Conservation (phyloP, 2,329 filamentous ascomycete species). For the Fusarium temperatum region DNA sequence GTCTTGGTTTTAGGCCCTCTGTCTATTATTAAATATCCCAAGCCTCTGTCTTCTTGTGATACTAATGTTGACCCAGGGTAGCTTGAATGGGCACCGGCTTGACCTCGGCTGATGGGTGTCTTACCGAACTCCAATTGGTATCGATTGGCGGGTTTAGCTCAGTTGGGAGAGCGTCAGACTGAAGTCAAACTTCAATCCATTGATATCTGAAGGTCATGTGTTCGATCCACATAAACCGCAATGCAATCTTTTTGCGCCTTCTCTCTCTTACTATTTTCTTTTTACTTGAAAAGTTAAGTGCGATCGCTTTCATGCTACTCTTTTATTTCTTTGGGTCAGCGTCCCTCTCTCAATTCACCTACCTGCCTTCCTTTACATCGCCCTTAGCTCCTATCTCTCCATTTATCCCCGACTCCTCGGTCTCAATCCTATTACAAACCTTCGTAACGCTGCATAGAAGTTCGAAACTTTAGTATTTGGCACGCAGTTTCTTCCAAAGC, state of each 20-base stretch:
- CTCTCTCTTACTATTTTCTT: background rate
- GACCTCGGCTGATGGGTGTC: accelerated
- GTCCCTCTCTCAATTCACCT: accelerated
- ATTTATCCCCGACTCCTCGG: background rate
- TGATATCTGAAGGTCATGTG: constrained; percentile 45
- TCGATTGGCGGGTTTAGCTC: constrained; percentile 41
- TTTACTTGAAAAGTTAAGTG: too few relatives aligned
- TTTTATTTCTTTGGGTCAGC: background rate
- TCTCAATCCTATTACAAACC: background rate
- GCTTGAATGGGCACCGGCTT: accelerated
- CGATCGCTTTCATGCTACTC: background rate
- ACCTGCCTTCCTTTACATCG: background rate
- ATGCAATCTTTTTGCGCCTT: background rate
- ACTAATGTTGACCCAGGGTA: background rate
- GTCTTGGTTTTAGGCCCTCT: too few relatives aligned
- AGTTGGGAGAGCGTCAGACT: constrained; percentile 43
- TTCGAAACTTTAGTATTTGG: background rate
- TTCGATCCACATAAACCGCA: constrained; percentile 46
- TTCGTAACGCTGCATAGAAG: accelerated
- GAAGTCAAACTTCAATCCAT: constrained; percentile 33
- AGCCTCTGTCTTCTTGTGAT: too few relatives aligned
- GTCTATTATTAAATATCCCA: too few relatives aligned
- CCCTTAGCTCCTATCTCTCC: background rate
- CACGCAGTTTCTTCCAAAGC: constrained; percentile 6
- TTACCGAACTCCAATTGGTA: accelerated